A percentile compares a stretch with the other conserved stretches of the same genome.
Evolutionary conservation across 2,329 filamentous ascomycete genomes (phyloP).

Genomic region (Thielaviopsis musarum): DNA sequence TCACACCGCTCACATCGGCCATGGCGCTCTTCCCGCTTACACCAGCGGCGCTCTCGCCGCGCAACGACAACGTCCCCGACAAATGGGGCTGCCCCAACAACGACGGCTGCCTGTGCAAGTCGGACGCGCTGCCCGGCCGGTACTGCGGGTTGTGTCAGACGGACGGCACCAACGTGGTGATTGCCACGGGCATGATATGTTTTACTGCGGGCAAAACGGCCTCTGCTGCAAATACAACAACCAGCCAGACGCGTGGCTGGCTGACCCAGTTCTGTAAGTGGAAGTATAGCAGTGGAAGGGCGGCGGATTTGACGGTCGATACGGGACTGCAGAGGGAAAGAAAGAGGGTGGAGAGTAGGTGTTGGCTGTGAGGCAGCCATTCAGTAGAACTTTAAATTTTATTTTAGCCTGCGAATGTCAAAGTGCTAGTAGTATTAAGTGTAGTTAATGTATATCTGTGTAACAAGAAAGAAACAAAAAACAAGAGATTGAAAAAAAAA

Average conservation of each 20-base stretch:
- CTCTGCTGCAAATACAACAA: slow-evolving; percentile 10
- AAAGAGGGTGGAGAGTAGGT: too few species aligned
- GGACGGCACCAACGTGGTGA: not conserved
- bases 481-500: not conserved
- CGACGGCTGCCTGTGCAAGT: slow-evolving; percentile 1
- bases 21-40: not conserved
- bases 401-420: too few species aligned
- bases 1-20: too few species aligned
- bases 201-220: slow-evolving; percentile 7
- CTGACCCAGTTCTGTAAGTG: slow-evolving; percentile 6
- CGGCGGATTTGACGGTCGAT: not conserved
- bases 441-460: not conserved
- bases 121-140: not conserved
- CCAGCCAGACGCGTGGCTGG: slow-evolving; percentile 11
- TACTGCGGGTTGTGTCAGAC: not conserved
- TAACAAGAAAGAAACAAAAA: not conserved
- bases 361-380: too few species aligned
- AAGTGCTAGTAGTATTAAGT: not conserved
- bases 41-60: not conserved
- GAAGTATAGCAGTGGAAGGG: not conserved
- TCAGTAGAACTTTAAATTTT: too few species aligned
- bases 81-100: not conserved
- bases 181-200: not conserved
- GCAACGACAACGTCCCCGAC: not conserved
- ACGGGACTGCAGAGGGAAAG: too few species aligned